Percentiles rank a stretch among this genome's conserved stretches.
These are phyloP conservation scores for Zymoseptoria passerinii DNA, from an alignment of 2,329 filamentous ascomycete genomes.

Conservation along the genomic window DNA sequence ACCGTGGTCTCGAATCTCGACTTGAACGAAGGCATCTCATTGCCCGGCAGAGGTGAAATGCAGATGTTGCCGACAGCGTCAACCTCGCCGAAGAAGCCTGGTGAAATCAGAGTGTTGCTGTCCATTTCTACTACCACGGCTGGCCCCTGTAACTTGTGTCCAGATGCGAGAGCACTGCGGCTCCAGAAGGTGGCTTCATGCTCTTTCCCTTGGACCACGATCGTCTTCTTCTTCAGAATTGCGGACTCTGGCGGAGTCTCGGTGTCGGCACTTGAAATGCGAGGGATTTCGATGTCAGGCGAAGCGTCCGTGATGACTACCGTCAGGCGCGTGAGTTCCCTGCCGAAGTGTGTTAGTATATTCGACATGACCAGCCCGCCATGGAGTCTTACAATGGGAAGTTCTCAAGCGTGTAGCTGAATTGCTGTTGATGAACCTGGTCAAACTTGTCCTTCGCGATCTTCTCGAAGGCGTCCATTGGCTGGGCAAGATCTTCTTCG, in stretches of 20 bases:
- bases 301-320: conserved; percentile 19
- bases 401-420: conserved; percentile 22
- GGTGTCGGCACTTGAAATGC: conserved; percentile 11
- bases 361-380: not conserved
- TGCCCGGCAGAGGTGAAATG: conserved; percentile 20
- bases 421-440: conserved; percentile 20
- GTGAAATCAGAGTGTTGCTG: conserved; percentile 20
- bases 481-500: conserved; percentile 14
- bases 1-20: conserved; percentile 17
- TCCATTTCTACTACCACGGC: conserved; percentile 22
- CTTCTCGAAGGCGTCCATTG: conserved; percentile 19
- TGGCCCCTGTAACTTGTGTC: conserved; percentile 19
- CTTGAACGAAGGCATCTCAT: conserved; percentile 20
- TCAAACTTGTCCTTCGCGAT: conserved; percentile 19
- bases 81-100: conserved; percentile 18
- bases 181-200: conserved; percentile 20
- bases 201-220: conserved; percentile 19
- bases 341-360: not conserved
- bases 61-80: conserved; percentile 22
- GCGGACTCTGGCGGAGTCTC: conserved; percentile 17
- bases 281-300: conserved; percentile 20
- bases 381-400: conserved; percentile 10
- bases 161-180: conserved; percentile 17
- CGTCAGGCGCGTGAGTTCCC: conserved; percentile 19
- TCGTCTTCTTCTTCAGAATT: conserved; percentile 18